phyloP scores from a whole-genome alignment of 768 basidiomycete genomes.

The Tylopilus balloui region DNA sequence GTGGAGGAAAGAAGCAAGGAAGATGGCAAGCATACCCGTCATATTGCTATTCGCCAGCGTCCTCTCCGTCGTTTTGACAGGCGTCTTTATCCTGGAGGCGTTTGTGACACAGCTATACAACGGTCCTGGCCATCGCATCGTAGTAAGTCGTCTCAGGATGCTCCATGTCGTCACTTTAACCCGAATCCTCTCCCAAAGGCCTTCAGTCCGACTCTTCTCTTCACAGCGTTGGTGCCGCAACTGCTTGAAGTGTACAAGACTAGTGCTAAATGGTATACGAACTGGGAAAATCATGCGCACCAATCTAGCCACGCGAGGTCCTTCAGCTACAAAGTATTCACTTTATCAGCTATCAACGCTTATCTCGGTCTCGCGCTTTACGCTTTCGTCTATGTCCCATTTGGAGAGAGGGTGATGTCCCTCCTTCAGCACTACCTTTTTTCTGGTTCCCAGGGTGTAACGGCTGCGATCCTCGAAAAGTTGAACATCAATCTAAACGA shows the following conservation, averaged over 20 bases:
- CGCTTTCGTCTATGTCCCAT: slow-evolving; percentile 95
- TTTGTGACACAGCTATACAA: slow-evolving; percentile 87
- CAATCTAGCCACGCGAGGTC: slow-evolving; percentile 72
- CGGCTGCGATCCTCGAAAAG: slow-evolving; percentile 19
- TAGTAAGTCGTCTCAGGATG: slow-evolving; percentile 49
- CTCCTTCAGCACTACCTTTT: slow-evolving; percentile 35
- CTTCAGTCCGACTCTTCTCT: slow-evolving; percentile 79
- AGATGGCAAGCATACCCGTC: slow-evolving; percentile 65
- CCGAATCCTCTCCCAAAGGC: slow-evolving; percentile 39
- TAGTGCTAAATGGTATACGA: slow-evolving; percentile 64
- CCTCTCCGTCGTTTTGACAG: slow-evolving; percentile 68
- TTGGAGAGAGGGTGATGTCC: slow-evolving; percentile 80
- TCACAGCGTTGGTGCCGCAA: slow-evolving; percentile 75
- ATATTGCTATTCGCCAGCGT: slow-evolving; percentile 68
- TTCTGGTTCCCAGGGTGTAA: slow-evolving; percentile 14
- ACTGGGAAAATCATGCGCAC: slow-evolving; percentile 90
- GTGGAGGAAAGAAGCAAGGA: slow-evolving; percentile 71
- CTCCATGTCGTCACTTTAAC: background rate
- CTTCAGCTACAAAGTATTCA: slow-evolving; percentile 87
- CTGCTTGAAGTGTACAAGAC: slow-evolving; percentile 70
- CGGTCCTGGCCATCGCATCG: slow-evolving; percentile 74
- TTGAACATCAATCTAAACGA: slow-evolving; percentile 23
- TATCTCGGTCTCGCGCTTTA: slow-evolving; percentile 89
- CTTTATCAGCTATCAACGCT: slow-evolving; percentile 82
- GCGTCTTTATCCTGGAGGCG: slow-evolving; percentile 84